Base-by-base conservation (phyloP, 2,329 filamentous ascomycete genomes). In the Phialophora expanda region DNA sequence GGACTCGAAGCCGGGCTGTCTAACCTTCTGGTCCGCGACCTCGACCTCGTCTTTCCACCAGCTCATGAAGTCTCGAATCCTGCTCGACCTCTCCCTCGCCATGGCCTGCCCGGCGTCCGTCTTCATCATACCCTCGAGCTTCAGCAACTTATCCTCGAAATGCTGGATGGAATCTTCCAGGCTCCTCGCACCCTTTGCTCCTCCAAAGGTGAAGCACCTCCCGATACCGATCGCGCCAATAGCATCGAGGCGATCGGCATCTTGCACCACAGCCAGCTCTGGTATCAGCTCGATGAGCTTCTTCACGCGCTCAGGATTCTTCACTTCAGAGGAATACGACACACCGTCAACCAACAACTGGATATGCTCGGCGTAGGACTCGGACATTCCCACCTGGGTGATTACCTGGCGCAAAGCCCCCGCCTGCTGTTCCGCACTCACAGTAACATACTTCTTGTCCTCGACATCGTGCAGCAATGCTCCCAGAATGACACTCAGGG, bases 191-290 rank as follows among this genome's bases (percentile, higher is more conserved):
- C 77, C 77, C 76, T 84, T 87, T 11, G 88, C 89, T 0, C 89
- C 93, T 0, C 90, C 87, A 76, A 88, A 97, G 0, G 89, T 88
- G 76, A 95, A 93, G 48, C 86, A 87, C 51, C 94, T 82, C 1
- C 87, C 93, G 64, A 97, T 89, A 0, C 94, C 94, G 32, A 97
- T 86, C 0, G 91, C 92, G 0, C 93, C 94, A 57, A 97, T 88
- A 3, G 93, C 91, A 78, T 98, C 94, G n/a, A 98, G 82, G 6
- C 93, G 84, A 80, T 97, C 94, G 3, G 93, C 93, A 77, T 97
- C 94, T 79, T 97, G 93, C 34, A 97, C 92, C 56, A 96, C 86
- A 0, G 87, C 93, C 38, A 95, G 81, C 76, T 95, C 92, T 0
- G 91, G 91, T 75, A 90, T 82, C 32, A 79, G 74, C 5, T 75